Evolutionary conservation across 352 stramenopile species (phyloP), one percentile per base, ranked within the genome.

Genomic region (Pythium aristosporum): DNA sequence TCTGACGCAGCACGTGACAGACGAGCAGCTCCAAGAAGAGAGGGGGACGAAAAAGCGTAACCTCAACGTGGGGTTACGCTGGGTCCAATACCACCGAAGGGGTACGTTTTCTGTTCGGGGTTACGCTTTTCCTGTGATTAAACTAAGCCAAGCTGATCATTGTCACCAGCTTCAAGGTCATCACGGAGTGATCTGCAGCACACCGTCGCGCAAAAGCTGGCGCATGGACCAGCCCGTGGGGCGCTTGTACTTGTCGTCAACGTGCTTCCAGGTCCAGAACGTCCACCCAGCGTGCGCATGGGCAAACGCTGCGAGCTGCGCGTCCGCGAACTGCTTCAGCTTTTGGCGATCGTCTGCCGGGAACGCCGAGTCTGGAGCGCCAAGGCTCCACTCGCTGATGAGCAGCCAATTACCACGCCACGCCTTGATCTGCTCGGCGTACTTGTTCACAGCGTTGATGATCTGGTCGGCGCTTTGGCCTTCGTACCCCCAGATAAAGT

Each of bases 191-290:
- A 72, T 47, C 48, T 42, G n/a, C n/a, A 77, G 67, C 54, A 92
- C 77, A 20, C 86, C 87, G 30, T 96, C 77, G 57, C 80, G 84
- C 52, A 95, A 61, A 44, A 95, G 68, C 51, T 91, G 80, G 16
- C 85, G 80, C 78, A 95, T 73, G 36, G 82, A 92, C 87, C 87
- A 95, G 0, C 79, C 82, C 37, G 80, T 79, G 30, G 76, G 68
- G 5, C 65, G 68, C 12, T 61, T 63, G 58, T 85, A 71, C 53
- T 68, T 64, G 56, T 93, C 84, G 61, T 93, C 86, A 3, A 79
- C 80, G 49, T 94, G 85, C 32, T 79, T 77, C 87, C 87, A 96
- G 37, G 73, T 89, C 87, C 87, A 96, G 73, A 96, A 96, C 28
- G 87, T 84, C 85, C 84, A 96, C n/a, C 86, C 86, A 3, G 79